These are phyloP conservation scores for Ophiocordyceps robertsii DNA, from an alignment of 2,329 filamentous ascomycete species.

Conservation along the genomic window DNA sequence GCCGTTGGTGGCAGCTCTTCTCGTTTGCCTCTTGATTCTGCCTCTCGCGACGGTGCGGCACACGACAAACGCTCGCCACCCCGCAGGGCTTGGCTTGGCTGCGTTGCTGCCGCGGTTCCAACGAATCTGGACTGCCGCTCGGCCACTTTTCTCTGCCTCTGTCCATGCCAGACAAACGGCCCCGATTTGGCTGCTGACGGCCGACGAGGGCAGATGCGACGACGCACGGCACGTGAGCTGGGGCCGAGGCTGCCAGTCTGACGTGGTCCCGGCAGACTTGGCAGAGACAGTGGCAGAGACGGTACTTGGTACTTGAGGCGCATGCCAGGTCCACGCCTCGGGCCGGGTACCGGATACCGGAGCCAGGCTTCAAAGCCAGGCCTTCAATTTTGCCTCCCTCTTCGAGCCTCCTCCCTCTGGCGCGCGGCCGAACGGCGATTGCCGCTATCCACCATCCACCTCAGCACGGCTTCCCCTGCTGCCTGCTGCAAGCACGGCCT, in stretches of 20 bases:
- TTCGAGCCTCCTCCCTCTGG: too few species aligned
- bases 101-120: background rate
- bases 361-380: too few species aligned
- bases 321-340: too few species aligned
- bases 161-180: background rate
- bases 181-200: background rate
- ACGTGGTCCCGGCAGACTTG: background rate
- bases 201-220: background rate
- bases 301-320: too few species aligned
- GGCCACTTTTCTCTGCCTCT: background rate
- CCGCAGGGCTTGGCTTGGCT: background rate
- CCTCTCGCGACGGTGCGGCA: background rate
- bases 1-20: too few species aligned
- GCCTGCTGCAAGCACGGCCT: too few species aligned
- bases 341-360: too few species aligned
- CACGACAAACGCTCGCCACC: background rate
- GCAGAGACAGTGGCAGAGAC: too few species aligned
- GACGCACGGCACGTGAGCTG: conserved; percentile 1
- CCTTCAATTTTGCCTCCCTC: too few species aligned
- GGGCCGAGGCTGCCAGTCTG: conserved; percentile 1
- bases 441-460: too few species aligned
- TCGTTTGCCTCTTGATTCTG: background rate
- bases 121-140: background rate
- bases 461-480: too few species aligned
- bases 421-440: too few species aligned